A percentile compares a stretch with the other conserved stretches of the same genome.
Conservation (phyloP, 345 rosid genomes). For the Hypericum perforatum region DNA sequence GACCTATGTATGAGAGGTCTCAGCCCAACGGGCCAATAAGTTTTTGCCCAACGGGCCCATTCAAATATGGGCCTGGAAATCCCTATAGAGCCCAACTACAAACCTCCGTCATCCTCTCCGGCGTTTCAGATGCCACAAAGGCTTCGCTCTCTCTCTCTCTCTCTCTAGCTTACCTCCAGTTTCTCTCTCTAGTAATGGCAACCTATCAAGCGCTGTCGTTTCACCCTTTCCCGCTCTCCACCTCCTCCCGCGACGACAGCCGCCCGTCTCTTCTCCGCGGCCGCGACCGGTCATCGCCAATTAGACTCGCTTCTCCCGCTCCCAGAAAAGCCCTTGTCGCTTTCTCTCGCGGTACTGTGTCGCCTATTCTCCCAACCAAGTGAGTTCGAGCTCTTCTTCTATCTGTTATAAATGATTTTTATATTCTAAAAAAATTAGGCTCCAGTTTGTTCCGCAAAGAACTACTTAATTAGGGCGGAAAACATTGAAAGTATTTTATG, state of each 20-base stretch:
- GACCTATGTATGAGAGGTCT: too few species aligned
- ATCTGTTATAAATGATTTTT: neutral
- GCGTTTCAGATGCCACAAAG: too few species aligned
- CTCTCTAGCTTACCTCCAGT: neutral
- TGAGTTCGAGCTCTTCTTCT: conserved; percentile 13
- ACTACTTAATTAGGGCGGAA: too few species aligned
- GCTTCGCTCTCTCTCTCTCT: too few species aligned
- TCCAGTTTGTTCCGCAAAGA: too few species aligned
- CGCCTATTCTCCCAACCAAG: conserved; percentile 63
- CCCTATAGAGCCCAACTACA: too few species aligned
- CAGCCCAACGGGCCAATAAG: too few species aligned
- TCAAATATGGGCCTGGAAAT: too few species aligned
- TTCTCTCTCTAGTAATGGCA: conserved; percentile 30
- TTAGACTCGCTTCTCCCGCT: conserved; percentile 27
- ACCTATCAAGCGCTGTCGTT: conserved; percentile 31
- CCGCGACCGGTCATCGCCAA: conserved; percentile 34
- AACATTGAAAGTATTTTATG: too few species aligned
- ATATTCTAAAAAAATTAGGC: too few species aligned
- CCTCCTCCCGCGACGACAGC: conserved; percentile 12
- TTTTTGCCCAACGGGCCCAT: too few species aligned
- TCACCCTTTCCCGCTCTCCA: conserved; percentile 29
- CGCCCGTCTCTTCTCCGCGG: conserved; percentile 16
- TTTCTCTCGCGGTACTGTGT: conserved; percentile 31
- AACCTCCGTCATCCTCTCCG: too few species aligned
- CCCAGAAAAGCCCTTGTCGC: conserved; percentile 21